These are phyloP conservation scores for Pythium rishiriense DNA, from an alignment of 352 stramenopile genomes.

Conservation along the genomic window DNA sequence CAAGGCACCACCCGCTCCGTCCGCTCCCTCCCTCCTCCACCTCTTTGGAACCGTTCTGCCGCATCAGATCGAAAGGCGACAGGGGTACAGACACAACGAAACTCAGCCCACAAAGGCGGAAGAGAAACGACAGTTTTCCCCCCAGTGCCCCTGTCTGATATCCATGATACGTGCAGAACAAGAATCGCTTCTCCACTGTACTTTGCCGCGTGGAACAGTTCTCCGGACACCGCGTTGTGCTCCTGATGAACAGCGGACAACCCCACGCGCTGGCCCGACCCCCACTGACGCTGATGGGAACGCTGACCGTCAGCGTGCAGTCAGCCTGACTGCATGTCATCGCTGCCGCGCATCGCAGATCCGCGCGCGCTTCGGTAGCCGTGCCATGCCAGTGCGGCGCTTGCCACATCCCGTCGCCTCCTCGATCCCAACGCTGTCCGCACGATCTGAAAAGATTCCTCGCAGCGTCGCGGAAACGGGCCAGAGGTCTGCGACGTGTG, in stretches of 20 bases:
- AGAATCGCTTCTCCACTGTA: background rate
- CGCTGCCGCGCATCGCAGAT: background rate
- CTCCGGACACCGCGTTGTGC: background rate
- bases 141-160: background rate
- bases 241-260: no score
- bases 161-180: background rate
- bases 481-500: slow-evolving; percentile 3
- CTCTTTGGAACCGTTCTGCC: no score
- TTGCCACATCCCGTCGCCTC: background rate
- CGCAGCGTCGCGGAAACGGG: background rate
- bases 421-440: background rate
- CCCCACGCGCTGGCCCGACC: no score
- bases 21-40: no score
- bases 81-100: no score
- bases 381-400: background rate
- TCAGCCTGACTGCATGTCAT: no score
- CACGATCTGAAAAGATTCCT: slow-evolving; percentile 10
- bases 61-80: no score
- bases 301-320: no score
- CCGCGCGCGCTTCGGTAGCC: background rate
- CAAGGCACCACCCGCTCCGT: background rate
- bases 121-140: background rate
- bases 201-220: background rate
- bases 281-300: no score
- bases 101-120: no score